Conservation (phyloP, 1,139 yeast species). For the Pneumocystis jirovecii region DNA sequence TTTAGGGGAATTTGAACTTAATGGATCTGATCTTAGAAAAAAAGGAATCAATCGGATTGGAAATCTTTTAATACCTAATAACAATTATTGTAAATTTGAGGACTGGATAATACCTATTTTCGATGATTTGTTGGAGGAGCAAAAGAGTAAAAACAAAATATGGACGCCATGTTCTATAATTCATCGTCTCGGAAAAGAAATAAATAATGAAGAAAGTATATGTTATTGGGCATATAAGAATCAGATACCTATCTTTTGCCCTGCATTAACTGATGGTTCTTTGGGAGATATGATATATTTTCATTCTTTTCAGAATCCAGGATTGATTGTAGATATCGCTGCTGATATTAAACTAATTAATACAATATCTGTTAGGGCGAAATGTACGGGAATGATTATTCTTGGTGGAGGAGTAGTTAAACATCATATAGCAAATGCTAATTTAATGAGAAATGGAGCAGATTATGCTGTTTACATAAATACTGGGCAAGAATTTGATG, state of each 20-base stretch:
- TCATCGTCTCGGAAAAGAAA: constrained; percentile 87
- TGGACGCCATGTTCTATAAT: constrained; percentile 94
- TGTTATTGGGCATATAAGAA: constrained; percentile 96
- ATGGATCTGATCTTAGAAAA: constrained; percentile 71
- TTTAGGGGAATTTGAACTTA: constrained; percentile 74
- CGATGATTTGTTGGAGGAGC: constrained; percentile 78
- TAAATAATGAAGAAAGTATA: constrained; percentile 84
- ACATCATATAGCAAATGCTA: constrained; percentile 95
- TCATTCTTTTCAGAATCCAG: constrained; percentile 91
- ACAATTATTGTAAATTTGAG: constrained; percentile 90
- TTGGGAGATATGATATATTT: constrained; percentile 97
- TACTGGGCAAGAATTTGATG: constrained; percentile 97
- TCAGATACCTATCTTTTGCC: constrained; percentile 89
- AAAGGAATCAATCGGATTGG: constrained; percentile 97
- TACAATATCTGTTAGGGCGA: constrained; percentile 91
- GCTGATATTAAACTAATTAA: constrained; percentile 84
- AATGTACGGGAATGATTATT: constrained; percentile 85
- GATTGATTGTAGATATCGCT: constrained; percentile 78
- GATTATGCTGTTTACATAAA: constrained; percentile 93
- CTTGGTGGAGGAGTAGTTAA: constrained; percentile 93
- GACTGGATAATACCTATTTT: constrained; percentile 96
- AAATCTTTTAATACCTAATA: constrained; percentile 88
- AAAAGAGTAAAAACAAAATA: constrained; percentile 50
- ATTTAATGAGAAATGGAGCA: constrained; percentile 98
- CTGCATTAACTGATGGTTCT: constrained; percentile 94